Evolutionary conservation across 2,329 filamentous ascomycete species (phyloP).

Genomic region (Byssoonygena ceratinophila): DNA sequence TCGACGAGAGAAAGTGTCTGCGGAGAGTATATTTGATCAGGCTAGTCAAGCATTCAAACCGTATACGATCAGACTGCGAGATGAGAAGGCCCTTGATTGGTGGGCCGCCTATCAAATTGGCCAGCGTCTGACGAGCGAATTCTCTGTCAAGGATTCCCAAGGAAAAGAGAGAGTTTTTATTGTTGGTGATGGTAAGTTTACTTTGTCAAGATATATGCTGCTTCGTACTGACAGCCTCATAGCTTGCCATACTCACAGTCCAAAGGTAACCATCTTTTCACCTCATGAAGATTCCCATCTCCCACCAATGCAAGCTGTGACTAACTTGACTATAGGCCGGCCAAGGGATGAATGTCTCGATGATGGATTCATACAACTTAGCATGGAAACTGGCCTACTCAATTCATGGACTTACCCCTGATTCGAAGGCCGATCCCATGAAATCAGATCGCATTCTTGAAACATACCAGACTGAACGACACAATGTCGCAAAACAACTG

Average conservation of each 20-base stretch:
- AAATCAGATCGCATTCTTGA: conserved; percentile 24
- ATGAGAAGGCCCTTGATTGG: conserved; percentile 40
- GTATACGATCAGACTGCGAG: conserved; percentile 34
- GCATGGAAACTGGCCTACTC: conserved; percentile 34
- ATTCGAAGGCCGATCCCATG: conserved; percentile 2
- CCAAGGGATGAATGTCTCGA: conserved; percentile 62
- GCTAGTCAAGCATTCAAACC: conserved; percentile 57
- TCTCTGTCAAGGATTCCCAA: conserved; percentile 54
- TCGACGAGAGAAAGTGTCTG: conserved; percentile 49
- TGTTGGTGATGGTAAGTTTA: conserved; percentile 49
- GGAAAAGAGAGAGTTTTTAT: conserved; percentile 63
- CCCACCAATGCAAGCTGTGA: neutral
- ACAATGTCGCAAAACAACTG: conserved; percentile 30
- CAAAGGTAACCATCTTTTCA: conserved; percentile 48
- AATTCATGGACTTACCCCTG: conserved; percentile 29
- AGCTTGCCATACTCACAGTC: conserved; percentile 69
- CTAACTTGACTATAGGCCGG: conserved; percentile 42
- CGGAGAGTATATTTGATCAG: conserved; percentile 50
- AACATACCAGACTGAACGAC: conserved; percentile 31
- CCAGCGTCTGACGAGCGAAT: conserved; percentile 51
- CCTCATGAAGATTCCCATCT: neutral
- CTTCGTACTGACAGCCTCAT: neutral
- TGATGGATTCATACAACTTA: conserved; percentile 45
- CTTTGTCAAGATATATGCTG: neutral
- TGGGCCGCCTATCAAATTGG: conserved; percentile 60